Base-by-base conservation (phyloP, 192 early-diverging fungal genomes). In the Geranomyces michiganensis region DNA sequence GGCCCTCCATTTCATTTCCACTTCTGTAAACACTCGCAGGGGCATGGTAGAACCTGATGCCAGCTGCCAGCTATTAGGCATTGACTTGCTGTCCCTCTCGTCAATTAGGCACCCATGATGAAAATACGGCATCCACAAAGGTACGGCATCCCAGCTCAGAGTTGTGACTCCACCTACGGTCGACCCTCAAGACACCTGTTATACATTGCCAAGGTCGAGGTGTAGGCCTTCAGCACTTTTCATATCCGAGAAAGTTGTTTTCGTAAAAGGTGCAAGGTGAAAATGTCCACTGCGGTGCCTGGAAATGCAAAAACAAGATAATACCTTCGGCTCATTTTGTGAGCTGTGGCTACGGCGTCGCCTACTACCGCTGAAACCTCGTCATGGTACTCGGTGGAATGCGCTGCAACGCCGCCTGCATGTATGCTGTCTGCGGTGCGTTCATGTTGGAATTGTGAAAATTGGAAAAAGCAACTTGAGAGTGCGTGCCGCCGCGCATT, bases 11-110 rank as follows among this genome's bases (percentile, higher is more conserved):
- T 68, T 59, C 14, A 68, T 13, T 21, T 55, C 55, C 14, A 58
- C 67, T 32, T 68, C 67, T 22, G 56, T 14, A 56, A 58, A 68
- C 10, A 58, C 67, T n/a, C 67, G 48, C 53, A 68, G 46, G 13
- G 44, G n/a, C 44, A 10, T 27, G 12, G 14, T 24, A 56, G 14
- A n/a, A 12, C 24, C 55, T 56, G 12, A 12, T 56, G n/a, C n/a
- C n/a, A n/a, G n/a, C n/a, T 56, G 14, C 55, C 6, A 5, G 7
- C 29, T 47, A 41, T 14, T 27, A n/a, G 6, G 19, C 64, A 41
- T 24, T 7, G 22, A 27, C 7, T 48, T 30, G 8, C 15, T 17
- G 15, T 14, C 8, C 61, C 13, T 32, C 15, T 62, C 61, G 36
- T 32, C 61, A 29, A 36, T 32, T 14, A 32, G 15, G 61, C 22